Conservation (phyloP, 345 rosid genomes). For the Streptanthus diversifolius region DNA sequence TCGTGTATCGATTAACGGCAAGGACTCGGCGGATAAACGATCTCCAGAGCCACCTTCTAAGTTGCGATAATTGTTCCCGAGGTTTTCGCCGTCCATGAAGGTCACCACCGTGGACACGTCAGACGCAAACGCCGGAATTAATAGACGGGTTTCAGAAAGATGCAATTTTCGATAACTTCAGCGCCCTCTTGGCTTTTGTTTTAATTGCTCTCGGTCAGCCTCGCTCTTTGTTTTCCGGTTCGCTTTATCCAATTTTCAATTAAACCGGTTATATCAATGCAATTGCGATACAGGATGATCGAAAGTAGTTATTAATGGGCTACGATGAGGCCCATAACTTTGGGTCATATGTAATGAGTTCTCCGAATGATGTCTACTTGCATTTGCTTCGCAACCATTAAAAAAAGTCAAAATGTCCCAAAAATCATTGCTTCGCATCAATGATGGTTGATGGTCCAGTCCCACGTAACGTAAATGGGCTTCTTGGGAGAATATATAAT, state of each 20-base stretch:
- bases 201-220: not conserved
- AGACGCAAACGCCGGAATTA: not conserved
- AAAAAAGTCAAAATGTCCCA: no score
- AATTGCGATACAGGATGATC: not conserved
- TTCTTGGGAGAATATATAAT: not conserved
- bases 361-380: not conserved
- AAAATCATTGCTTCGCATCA: not conserved
- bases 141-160: slow-evolving; percentile 15
- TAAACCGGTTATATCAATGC: not conserved
- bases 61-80: slow-evolving; percentile 13
- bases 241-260: not conserved
- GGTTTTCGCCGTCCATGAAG: slow-evolving; percentile 34
- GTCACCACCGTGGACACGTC: slow-evolving; percentile 41
- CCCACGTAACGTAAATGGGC: not conserved
- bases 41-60: slow-evolving; percentile 1
- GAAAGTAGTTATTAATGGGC: not conserved
- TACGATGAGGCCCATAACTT: not conserved
- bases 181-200: not conserved
- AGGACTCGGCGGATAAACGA: slow-evolving; percentile 36
- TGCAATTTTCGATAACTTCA: not conserved
- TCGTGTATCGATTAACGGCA: slow-evolving; percentile 62
- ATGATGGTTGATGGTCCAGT: no score
- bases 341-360: not conserved
- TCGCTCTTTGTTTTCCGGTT: slow-evolving; percentile 13
- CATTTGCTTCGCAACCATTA: not conserved